A percentile compares a stretch with the other conserved stretches of the same genome.
Evolutionary conservation across 2,329 filamentous ascomycete genomes (phyloP).

Genomic region (Pseudogymnoascus sp.): DNA sequence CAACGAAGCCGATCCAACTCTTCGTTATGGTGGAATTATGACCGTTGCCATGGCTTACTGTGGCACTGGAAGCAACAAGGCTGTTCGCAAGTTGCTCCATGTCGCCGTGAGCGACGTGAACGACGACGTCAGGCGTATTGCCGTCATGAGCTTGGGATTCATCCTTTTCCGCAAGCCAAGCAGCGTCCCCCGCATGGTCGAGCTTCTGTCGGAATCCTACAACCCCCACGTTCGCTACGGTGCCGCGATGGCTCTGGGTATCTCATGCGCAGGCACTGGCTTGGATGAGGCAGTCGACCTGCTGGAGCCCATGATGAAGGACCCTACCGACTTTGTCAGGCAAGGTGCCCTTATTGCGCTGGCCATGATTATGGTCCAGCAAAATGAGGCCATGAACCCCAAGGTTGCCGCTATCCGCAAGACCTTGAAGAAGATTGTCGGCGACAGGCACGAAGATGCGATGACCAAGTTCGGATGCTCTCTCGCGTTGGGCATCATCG

Average conservation of each 20-base stretch:
- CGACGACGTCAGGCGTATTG: constrained; percentile 90
- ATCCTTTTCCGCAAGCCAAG: constrained; percentile 97
- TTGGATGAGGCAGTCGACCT: constrained; percentile 94
- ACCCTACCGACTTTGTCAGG: constrained; percentile 95
- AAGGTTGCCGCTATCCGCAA: constrained; percentile 89
- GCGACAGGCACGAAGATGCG: constrained; percentile 93
- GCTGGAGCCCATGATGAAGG: constrained; percentile 98
- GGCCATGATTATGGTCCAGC: constrained; percentile 98
- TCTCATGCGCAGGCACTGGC: constrained; percentile 93
- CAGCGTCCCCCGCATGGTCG: constrained; percentile 96
- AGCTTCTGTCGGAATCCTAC: constrained; percentile 95
- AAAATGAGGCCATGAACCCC: constrained; percentile 97
- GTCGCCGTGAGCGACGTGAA: constrained; percentile 97
- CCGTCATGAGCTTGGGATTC: constrained; percentile 96
- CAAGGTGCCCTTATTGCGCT: constrained; percentile 91
- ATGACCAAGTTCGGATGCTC: constrained; percentile 99
- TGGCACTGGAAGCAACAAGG: constrained; percentile 96
- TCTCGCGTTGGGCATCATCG: constrained; percentile 90
- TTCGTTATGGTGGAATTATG: constrained; percentile 96
- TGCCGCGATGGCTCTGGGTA: constrained; percentile 95
- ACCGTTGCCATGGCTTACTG: constrained; percentile 97
- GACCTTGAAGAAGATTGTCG: constrained; percentile 85
- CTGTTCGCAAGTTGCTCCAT: constrained; percentile 89
- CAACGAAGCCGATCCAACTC: constrained; percentile 84
- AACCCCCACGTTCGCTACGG: constrained; percentile 98